Evolutionary conservation across 305 asterid species (phyloP), one percentile per base, ranked within the genome.

Genomic region (Caryopteris hybrid): DNA sequence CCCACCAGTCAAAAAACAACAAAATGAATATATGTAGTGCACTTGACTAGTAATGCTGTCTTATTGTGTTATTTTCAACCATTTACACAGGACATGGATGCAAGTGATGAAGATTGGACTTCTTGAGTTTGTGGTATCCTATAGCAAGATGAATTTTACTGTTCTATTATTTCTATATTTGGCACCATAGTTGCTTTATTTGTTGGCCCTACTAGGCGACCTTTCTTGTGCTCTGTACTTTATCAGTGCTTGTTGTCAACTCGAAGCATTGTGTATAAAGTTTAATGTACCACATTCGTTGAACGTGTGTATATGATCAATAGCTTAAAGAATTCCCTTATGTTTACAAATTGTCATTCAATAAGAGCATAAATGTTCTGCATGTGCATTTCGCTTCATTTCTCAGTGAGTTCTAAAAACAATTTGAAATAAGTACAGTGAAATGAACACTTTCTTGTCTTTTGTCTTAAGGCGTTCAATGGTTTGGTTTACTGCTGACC

Each of bases 81-180:
- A 36, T 61, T 55, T 63, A 31, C 70, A 55, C 78, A 86, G 94
- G 90, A 88, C 66, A 72, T 75, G 42, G 75, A 67, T 67, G 77
- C 75, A 53, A 90, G 92, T 67, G 95, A 88, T 78, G 88, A 78
- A 79, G 94, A 83, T 41, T 88, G 88, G 93, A 64, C 50, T 72
- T 82, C 78, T 64, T 83, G 82, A 81, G 57, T 66, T 52, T 18
- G 55, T 20, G 51, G 46, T n/a, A 11, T 29, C 16, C 17, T 42
- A 18, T 16, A 62, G 20, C 54, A 42, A 54, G 51, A 69, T 39
- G 61, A 34, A 21, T 51, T 52, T 33, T 41, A 29, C 11, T 31
- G 33, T 23, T 51, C 17, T 3, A 11, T 2, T 39, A 39, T 36
- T 10, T 34, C 52, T 6, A 17, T 7, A 6, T 31, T 55, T 36